A percentile compares a stretch with the other conserved stretches of the same genome.
phyloP scores from a whole-genome alignment of 495 filamentous ascomycete genomes.

The Podospora bellae-mahoneyi region DNA sequence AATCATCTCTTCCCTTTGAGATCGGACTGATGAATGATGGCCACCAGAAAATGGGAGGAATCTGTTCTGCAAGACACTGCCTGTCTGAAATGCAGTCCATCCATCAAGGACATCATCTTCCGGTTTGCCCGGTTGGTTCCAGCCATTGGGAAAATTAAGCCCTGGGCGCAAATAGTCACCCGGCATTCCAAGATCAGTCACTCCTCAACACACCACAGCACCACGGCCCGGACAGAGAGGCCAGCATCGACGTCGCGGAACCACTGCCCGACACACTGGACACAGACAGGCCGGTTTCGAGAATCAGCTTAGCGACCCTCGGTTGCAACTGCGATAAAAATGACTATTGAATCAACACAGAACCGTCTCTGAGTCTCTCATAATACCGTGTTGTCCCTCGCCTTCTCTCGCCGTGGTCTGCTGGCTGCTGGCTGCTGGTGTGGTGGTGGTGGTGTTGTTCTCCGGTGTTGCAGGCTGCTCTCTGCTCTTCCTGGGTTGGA shows the following conservation, averaged over 20 bases:
- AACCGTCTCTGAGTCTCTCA: not conserved
- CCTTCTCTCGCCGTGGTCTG: not conserved
- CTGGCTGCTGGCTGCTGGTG: conserved; percentile 1
- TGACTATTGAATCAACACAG: not conserved
- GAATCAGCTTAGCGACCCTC: not conserved
- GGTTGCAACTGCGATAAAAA: not conserved
- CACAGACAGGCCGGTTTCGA: not conserved
- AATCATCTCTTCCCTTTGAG: not conserved
- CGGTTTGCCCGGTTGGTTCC: not conserved
- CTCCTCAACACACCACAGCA: not conserved
- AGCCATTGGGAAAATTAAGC: not conserved
- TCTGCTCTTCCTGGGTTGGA: not conserved
- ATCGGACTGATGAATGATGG: not conserved
- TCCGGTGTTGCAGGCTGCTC: conserved; percentile 18
- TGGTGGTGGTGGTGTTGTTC: not conserved
- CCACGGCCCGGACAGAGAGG: not conserved
- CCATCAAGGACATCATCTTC: not conserved
- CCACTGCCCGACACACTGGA: not conserved
- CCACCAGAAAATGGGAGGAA: not conserved
- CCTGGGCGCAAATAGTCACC: not conserved
- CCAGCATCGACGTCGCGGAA: not conserved
- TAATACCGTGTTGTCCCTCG: not conserved
- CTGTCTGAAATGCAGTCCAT: not conserved
- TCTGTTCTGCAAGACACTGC: not conserved
- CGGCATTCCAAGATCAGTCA: not conserved